Percentiles rank a stretch among this genome's conserved stretches.
phyloP scores from a whole-genome alignment of 345 rosid species.

The Salix brachista region DNA sequence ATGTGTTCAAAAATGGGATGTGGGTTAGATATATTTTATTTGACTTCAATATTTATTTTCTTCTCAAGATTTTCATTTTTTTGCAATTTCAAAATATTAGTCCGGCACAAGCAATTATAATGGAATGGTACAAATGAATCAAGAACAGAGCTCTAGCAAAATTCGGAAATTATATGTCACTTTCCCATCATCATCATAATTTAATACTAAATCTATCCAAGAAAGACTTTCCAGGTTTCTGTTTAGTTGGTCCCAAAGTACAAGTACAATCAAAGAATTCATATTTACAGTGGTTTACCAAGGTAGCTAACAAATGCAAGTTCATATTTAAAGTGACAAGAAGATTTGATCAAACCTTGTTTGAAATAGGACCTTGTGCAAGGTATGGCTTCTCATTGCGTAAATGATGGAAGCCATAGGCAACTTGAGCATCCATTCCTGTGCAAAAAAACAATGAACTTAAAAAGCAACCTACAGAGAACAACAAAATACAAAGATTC shows the following conservation, averaged over 20 bases:
- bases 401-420: constrained; percentile 91
- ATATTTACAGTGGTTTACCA: neutral
- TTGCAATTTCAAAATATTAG: neutral
- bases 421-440: constrained; percentile 99
- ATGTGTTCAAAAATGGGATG: too few relatives aligned
- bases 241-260: neutral
- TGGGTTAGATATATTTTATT: neutral
- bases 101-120: neutral
- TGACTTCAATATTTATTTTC: neutral
- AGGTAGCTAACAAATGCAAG: neutral
- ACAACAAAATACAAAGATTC: neutral
- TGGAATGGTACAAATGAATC: neutral
- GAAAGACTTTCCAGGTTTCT: neutral
- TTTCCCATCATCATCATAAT: neutral
- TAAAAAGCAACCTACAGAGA: constrained; percentile 7
- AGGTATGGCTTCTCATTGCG: constrained; percentile 92
- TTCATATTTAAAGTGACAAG: neutral
- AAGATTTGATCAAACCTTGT: constrained; percentile 55
- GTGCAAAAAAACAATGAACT: constrained; percentile 12
- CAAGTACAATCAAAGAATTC: neutral
- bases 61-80: neutral
- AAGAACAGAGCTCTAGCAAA: neutral
- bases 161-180: neutral
- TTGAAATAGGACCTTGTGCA: constrained; percentile 90
- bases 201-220: neutral